These are phyloP conservation scores for Candida berthetii DNA, from an alignment of 805 yeast species.

Conservation along the genomic window DNA sequence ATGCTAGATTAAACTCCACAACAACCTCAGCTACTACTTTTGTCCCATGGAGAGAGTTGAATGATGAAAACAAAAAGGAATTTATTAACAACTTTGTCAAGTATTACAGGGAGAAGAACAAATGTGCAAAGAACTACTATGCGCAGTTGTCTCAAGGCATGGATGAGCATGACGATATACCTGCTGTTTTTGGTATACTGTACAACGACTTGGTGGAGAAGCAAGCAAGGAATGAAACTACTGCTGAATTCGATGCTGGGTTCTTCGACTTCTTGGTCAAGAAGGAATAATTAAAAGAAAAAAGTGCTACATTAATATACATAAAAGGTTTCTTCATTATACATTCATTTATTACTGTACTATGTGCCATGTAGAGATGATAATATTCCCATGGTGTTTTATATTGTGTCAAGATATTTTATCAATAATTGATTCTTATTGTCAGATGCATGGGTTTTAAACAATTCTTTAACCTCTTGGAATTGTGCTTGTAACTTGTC, in stretches of 20 bases:
- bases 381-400: too few relatives aligned
- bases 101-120: constrained; percentile 25
- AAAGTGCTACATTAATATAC: too few relatives aligned
- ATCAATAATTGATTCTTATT: constrained; percentile 6
- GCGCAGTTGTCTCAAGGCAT: constrained; percentile 26
- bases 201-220: constrained; percentile 26
- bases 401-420: constrained; percentile 4
- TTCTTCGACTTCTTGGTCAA: not conserved
- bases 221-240: constrained; percentile 8
- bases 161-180: constrained; percentile 30
- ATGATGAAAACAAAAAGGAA: constrained; percentile 17
- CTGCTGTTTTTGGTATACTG: constrained; percentile 30
- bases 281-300: not conserved
- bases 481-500: not conserved
- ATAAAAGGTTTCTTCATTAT: too few relatives aligned
- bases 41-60: constrained; percentile 21
- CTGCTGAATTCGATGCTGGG: constrained; percentile 16
- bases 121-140: constrained; percentile 28
- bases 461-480: not conserved
- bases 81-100: constrained; percentile 23
- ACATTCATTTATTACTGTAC: too few relatives aligned
- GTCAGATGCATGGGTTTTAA: constrained; percentile 5
- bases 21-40: too few relatives aligned
- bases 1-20: too few relatives aligned
- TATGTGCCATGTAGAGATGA: too few relatives aligned